Base-by-base conservation (phyloP, 441 rosid genomes). In the Populus hybrid region DNA sequence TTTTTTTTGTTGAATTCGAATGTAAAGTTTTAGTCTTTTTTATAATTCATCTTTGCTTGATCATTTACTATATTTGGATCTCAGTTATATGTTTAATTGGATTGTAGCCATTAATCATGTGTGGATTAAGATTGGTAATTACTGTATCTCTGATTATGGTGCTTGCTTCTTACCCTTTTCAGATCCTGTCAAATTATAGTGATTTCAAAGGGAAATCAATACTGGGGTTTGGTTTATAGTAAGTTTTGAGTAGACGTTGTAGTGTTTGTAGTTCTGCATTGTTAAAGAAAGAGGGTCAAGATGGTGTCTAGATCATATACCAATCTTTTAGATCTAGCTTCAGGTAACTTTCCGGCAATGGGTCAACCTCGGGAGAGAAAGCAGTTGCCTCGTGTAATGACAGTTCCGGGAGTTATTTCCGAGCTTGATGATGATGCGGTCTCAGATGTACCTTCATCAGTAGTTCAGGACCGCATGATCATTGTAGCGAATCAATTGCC, bases 221-320 rank as follows among this genome's bases (percentile, higher is more conserved):
- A 36, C 28, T 67, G 10, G 74, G 78, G 77, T 76, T 69, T 23
- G 80, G 79, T 80, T 72, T 74, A 35, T 69, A 74, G 72, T 21
- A 63, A 63, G 66, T 74, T 70, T 72, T 40, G 42, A 35, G 10
- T 66, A 63, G 28, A 23, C 23, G 11, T 63, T 21, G 28, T 10
- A 63, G 66, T 63, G 66, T 26, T 63, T 7, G 81, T 63, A 67
- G 76, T 64, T 26, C 75, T 63, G 83, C 72, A 70, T 71, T 76
- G 42, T 57, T 10, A 28, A 20, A 76, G 67, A 50, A 69, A 76
- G 74, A 38, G 73, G 72, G 76, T 61, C 21, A 84, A 85, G 57
- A 91, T 91, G 96, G 87, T 90, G 90, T 91, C 96, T 30, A 91
- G 84, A 80, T 91, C 96, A 14, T 90, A 91, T 81, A 90, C 93